phyloP scores from a whole-genome alignment of 176 grass and related monocot species.

The Oryza meyeriana region DNA sequence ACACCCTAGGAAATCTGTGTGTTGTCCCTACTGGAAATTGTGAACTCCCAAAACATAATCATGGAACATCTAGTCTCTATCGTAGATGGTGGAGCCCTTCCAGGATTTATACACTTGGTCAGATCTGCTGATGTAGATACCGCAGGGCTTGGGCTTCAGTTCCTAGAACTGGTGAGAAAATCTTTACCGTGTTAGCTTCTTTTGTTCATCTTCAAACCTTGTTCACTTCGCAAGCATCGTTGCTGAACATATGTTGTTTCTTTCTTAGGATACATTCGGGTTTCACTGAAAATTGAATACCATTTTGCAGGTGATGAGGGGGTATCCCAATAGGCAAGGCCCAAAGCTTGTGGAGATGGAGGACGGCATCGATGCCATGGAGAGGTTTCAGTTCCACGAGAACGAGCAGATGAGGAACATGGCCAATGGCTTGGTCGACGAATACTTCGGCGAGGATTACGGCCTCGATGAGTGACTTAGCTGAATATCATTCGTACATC shows the following conservation, averaged over 20 bases:
- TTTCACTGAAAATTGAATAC: not conserved
- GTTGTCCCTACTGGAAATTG: constrained; percentile 54
- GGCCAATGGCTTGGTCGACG: constrained; percentile 86
- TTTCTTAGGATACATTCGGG: not conserved
- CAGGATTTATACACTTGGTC: constrained; percentile 77
- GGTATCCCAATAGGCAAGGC: constrained; percentile 72
- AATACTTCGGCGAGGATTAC: constrained; percentile 88
- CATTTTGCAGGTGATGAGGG: constrained; percentile 82
- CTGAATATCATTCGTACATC: not conserved
- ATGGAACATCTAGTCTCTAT: constrained; percentile 55
- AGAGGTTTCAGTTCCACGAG: constrained; percentile 98
- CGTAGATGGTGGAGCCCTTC: constrained; percentile 67
- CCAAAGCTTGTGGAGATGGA: constrained; percentile 74
- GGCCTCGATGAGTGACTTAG: constrained; percentile 59
- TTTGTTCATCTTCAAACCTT: not conserved
- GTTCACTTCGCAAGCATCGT: not conserved
- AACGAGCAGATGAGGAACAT: constrained; percentile 88
- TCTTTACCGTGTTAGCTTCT: not conserved
- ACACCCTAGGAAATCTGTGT: constrained; percentile 82
- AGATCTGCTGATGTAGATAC: constrained; percentile 85
- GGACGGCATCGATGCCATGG: constrained; percentile 92
- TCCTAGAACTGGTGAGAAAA: constrained; percentile 76
- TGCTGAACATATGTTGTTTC: not conserved
- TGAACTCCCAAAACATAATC: constrained; percentile 55
- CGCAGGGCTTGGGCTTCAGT: constrained; percentile 86